Conservation (phyloP, 345 rosid genomes). For the Litchi chinensis region DNA sequence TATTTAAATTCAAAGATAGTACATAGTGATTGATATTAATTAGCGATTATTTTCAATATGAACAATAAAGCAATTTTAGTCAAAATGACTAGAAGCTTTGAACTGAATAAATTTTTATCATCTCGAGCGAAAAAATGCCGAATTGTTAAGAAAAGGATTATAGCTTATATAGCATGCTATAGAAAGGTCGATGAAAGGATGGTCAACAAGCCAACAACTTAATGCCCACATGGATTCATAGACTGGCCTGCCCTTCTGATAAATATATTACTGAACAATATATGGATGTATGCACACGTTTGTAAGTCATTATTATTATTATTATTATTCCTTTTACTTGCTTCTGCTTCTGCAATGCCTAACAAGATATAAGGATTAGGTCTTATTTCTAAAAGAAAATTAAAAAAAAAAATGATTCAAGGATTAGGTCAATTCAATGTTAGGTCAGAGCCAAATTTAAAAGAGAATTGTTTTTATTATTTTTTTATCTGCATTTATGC, state of each 20-base stretch:
- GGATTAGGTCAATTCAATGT: neutral
- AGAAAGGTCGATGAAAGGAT: neutral
- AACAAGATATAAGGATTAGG: neutral
- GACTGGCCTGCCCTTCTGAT: neutral
- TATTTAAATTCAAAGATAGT: too few species aligned
- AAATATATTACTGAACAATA: too few species aligned
- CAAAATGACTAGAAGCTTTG: neutral
- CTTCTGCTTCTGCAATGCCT: neutral
- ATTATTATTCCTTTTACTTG: too few species aligned
- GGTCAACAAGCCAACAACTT: neutral
- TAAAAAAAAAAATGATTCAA: too few species aligned
- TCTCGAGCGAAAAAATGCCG: neutral
- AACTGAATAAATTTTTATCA: neutral
- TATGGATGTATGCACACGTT: too few species aligned
- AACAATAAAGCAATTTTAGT: neutral
- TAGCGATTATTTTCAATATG: too few species aligned
- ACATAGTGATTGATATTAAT: too few species aligned
- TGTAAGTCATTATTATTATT: too few species aligned
- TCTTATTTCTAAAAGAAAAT: too few species aligned
- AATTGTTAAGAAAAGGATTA: neutral
- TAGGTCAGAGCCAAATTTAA: neutral
- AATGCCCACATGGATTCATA: neutral
- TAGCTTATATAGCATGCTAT: neutral
- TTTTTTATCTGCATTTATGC: neutral
- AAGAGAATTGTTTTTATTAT: neutral